Evolutionary conservation across 176 grass and related monocot genomes (phyloP), one percentile per base, ranked within the genome.

Genomic region (Triticum dicoccoides): DNA sequence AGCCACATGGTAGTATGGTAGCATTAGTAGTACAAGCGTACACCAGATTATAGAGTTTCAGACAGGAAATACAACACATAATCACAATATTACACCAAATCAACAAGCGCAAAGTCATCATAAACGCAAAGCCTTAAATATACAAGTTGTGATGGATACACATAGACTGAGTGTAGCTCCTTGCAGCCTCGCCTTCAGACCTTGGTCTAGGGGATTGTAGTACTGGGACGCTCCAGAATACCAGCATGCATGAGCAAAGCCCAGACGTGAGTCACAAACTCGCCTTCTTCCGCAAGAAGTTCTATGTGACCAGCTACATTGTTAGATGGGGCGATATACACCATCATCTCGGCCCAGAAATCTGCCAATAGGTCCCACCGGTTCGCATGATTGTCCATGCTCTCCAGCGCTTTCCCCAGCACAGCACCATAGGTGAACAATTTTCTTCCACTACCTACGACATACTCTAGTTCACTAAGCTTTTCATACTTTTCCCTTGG

Each of bases 231-330:
- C 3, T 75, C 72, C 24, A 75, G 13, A 3, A 75, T 49, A 2
- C 72, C 72, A 2, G 72, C 42, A 6, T 75, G 72, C 72, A 75
- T 75, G 24, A 75, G 42, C 72, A 75, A 12, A 3, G 72, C 42
- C 72, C 72, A 51, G 42, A 75, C 72, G 6, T 75, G 72, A 2
- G 38, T 73, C 20, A 73, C 35, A 73, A 73, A 73, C 69, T 73
- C 69, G 37, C 69, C 69, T 3, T 24, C 72, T 29, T 75, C 21
- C 25, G 39, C 23, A 30, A 75, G 72, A 49, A 5, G 39, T 18
- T 51, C 72, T 51, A 75, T 75, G 39, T 75, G 72, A 49, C 72
- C n/a, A 49, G 39, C 72, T 29, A 75, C 24, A 75, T 75, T 75
- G 9, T 75, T 7, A 41, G 72, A 75, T 1, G 72, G 24, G 1